Evolutionary conservation across 805 yeast species (phyloP), one percentile per base, ranked within the genome.

Genomic region (Candida arabinofermentans): DNA sequence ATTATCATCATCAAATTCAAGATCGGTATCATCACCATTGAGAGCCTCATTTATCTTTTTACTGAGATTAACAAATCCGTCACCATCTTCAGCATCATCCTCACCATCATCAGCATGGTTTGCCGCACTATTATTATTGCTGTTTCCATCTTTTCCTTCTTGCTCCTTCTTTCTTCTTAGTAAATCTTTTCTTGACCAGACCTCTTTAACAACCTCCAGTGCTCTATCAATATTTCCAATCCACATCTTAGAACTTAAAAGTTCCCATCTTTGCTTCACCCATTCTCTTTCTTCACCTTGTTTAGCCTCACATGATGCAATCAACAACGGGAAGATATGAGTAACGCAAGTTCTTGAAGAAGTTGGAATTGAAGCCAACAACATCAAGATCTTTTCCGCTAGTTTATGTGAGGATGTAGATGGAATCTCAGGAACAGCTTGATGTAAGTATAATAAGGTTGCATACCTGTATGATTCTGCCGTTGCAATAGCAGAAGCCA

Each of bases 381-480:
- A 56, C 64, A 77, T 72, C 51, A 81, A 63, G 3, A 81, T 75
- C 49, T 77, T 77, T 49, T 76, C 80, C 0, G 87, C 83, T 24
- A 80, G 55, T 39, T 68, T 74, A 42, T 72, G 78, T 1, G 83
- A 72, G 8, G 77, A 59, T 29, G 65, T 55, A 8, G 78, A 73
- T 8, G 84, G 83, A 14, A 81, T 70, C 48, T 81, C 85, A 0
- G 88, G 87, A 4, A 82, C 85, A 1, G 86, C 82, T 53, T 82
- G 86, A 55, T 80, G 85, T 24, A 82, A 59, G 52, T 77, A 80
- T 17, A 81, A 53, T 29, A 82, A 56, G 0, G 84, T 69, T 1
- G 86, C 72, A 55, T 69, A 78, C 30, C 85, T 55, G 57, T 81
- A 82, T 0, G 86, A 82, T 53, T 81, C 87, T 2, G 87, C 86